These are phyloP conservation scores for Pseudozyma thailandica DNA, from an alignment of 1,284 basidiomycete genomes.

Conservation along the genomic window DNA sequence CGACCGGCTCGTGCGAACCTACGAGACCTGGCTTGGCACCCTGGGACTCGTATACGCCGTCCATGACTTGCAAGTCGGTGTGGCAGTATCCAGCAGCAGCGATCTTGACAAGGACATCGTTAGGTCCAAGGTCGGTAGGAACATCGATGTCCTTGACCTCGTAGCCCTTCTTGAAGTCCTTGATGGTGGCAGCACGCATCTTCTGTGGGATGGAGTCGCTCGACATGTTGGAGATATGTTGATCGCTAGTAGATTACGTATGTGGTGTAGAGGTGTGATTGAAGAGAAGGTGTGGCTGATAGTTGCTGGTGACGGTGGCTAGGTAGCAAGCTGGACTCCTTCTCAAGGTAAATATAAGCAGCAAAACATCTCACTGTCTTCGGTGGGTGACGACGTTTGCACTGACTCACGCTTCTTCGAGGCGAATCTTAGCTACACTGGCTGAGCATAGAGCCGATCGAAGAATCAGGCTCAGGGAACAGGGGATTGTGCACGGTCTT, in stretches of 20 bases:
- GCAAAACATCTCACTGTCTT: no score
- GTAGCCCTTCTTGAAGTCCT: slow-evolving; percentile 55
- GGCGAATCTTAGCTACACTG: no score
- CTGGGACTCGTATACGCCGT: slow-evolving; percentile 53
- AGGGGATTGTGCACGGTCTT: no score
- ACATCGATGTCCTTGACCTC: slow-evolving; percentile 55
- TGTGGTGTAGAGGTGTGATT: background rate
- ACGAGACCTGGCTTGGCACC: slow-evolving; percentile 56
- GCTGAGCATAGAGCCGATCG: no score
- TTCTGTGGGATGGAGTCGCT: slow-evolving; percentile 44
- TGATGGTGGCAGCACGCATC: slow-evolving; percentile 58
- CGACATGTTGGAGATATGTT: slow-evolving; percentile 31
- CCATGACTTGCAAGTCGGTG: slow-evolving; percentile 59
- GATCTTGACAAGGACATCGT: slow-evolving; percentile 48
- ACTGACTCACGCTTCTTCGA: no score
- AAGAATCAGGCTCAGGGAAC: no score
- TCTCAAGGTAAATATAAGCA: no score
- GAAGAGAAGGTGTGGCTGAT: background rate
- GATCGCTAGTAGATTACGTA: background rate
- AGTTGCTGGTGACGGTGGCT: background rate
- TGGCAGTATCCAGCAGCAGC: slow-evolving; percentile 60
- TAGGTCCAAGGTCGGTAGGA: slow-evolving; percentile 35
- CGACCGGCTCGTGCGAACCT: slow-evolving; percentile 60
- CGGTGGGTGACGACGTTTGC: no score
- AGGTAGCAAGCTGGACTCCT: no score